phyloP scores from a whole-genome alignment of 768 basidiomycete genomes.

The Termitomyces sp. region DNA sequence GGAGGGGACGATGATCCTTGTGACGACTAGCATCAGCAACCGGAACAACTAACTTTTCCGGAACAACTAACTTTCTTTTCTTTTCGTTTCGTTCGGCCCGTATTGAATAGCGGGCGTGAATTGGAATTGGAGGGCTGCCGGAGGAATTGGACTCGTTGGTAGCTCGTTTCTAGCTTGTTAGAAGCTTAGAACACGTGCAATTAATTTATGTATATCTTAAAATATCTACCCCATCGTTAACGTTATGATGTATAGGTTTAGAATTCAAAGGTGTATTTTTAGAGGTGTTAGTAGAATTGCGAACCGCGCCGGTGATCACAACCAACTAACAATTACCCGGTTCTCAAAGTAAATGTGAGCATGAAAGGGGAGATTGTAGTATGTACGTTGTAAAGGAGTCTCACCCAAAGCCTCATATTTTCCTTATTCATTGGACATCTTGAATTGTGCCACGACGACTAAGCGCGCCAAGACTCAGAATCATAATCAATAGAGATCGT shows the following conservation, averaged over 20 bases:
- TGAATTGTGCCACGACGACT: no score
- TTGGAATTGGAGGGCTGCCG: background rate
- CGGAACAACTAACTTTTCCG: background rate
- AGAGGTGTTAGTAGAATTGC: no score
- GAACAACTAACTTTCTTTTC: background rate
- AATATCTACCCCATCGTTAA: constrained; percentile 1
- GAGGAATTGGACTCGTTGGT: background rate
- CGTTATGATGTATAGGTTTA: background rate
- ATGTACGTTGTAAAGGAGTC: no score
- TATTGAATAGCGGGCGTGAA: background rate
- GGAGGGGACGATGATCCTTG: constrained; percentile 11
- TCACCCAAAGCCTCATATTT: background rate
- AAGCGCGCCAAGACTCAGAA: no score
- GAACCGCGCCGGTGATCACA: no score
- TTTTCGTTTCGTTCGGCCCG: background rate
- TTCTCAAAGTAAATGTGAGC: no score
- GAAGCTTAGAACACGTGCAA: constrained; percentile 1
- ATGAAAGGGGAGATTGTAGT: no score
- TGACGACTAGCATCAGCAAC: constrained; percentile 1
- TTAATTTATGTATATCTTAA: constrained; percentile 11
- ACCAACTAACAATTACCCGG: no score
- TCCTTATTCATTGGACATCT: no score
- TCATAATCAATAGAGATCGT: no score
- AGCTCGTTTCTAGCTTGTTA: constrained; percentile 1
- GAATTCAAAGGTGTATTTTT: background rate